These are phyloP conservation scores for Didymella segeticola DNA, from an alignment of 2,329 filamentous ascomycete species.

Conservation along the genomic window DNA sequence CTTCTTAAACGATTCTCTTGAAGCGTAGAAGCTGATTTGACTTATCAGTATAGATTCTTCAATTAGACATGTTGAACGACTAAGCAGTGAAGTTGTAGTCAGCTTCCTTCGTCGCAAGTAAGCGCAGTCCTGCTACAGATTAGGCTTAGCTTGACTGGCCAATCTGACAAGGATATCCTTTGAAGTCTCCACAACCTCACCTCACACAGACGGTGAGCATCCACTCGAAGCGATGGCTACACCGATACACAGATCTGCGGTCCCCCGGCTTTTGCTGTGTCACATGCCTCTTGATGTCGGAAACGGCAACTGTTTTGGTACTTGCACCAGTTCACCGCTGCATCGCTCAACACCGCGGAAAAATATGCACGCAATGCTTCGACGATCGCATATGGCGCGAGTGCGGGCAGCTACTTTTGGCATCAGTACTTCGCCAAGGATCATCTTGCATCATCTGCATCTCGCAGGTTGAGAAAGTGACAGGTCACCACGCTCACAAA, in stretches of 20 bases:
- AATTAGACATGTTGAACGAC: not conserved
- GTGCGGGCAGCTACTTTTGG: slow-evolving; percentile 2
- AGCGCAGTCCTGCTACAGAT: not conserved
- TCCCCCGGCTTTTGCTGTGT: slow-evolving; percentile 9
- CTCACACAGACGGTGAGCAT: slow-evolving; percentile 17
- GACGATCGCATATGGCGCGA: not conserved
- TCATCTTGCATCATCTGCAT: slow-evolving; percentile 12
- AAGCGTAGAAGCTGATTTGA: not conserved
- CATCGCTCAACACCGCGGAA: slow-evolving; percentile 12
- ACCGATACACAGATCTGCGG: slow-evolving; percentile 18
- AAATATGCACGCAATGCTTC: slow-evolving; percentile 10
- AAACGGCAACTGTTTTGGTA: not conserved
- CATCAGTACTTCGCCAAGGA: slow-evolving; percentile 5
- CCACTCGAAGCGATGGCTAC: slow-evolving; percentile 16
- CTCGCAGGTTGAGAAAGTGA: slow-evolving; percentile 7
- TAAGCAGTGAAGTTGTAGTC: slow-evolving; percentile 3
- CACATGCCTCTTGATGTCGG: slow-evolving; percentile 8
- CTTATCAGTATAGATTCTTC: not conserved
- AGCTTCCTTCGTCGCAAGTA: slow-evolving; percentile 3
- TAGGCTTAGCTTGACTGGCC: not conserved
- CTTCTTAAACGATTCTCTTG: not conserved
- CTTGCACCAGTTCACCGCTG: slow-evolving; percentile 18
- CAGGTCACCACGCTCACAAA: not conserved
- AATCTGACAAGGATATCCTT: slow-evolving; percentile 4
- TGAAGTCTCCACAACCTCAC: slow-evolving; percentile 6